Base-by-base conservation (phyloP, 2,329 filamentous ascomycete genomes). In the Blastomyces parvus region DNA sequence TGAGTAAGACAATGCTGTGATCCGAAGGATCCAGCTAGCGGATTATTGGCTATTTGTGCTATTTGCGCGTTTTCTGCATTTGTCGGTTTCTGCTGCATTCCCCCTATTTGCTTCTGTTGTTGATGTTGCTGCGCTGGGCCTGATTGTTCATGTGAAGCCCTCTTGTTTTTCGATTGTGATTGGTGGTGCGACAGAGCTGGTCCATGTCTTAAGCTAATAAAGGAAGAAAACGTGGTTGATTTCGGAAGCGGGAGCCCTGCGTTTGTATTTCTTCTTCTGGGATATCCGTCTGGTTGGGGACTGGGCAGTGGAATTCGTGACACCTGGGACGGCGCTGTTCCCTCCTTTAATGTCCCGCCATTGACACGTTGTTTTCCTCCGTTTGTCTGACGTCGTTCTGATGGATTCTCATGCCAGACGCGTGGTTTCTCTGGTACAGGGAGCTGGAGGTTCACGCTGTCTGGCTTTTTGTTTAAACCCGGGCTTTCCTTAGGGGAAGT, bases 191-290 rank as follows among this genome's bases (percentile, higher is more conserved):
- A 42, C 48, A 59, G 9, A 50, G 58, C 48, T 25, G 25, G 33
- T 48, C 58, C 58, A 27, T 48, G 58, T 2, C 25, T 48, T 33
- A 36, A n/a, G 48, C 25, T 48, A 48, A 19, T 59, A 14, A 59
- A 48, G 17, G 58, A 59, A 33, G 42, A 48, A 22, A 59, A 59
- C 42, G 58, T 59, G 58, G 58, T 46, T 33, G 58, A 59, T 27
- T 59, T 59, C 19, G 42, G 58, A 30, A 59, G 27, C 27, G 27
- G 7, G 13, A 36, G 13, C 22, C 25, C 40, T 48, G 17, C 42
- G 27, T 33, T 46, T 48, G 27, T 59, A 48, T 59, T 33, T 59
- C 30, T 46, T 59, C 40, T 59, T 59, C 42, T 36, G 42, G 55
- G 36, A 42, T 58, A 58, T 42, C 55, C 36, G 36, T 42, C 36